Percentiles rank a stretch among this genome's conserved stretches.
Evolutionary conservation across 1,139 yeast genomes (phyloP).

Genomic region (Protomyces gravidus): DNA sequence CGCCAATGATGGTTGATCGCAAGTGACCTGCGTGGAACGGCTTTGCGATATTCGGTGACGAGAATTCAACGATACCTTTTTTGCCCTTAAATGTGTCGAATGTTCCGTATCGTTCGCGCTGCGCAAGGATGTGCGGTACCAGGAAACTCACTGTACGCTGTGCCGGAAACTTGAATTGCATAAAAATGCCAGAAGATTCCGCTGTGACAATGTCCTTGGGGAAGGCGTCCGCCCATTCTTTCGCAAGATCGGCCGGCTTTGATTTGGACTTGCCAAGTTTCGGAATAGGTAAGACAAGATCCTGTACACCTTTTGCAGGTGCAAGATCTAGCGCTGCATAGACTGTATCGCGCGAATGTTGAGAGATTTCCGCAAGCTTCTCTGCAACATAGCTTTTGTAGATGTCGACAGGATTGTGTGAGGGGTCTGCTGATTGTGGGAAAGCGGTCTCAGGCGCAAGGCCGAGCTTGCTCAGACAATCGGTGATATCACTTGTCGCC

Average conservation of each 20-base stretch:
- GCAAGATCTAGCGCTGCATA: constrained; percentile 89
- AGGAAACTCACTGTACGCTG: constrained; percentile 62
- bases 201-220: constrained; percentile 48
- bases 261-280: constrained; percentile 84
- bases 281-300: constrained; percentile 85
- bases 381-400: constrained; percentile 84
- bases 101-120: constrained; percentile 63
- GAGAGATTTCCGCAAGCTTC: constrained; percentile 68
- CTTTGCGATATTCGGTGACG: constrained; percentile 97
- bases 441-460: constrained; percentile 12
- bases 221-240: constrained; percentile 62
- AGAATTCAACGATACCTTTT: constrained; percentile 76
- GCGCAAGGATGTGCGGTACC: constrained; percentile 63
- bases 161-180: constrained; percentile 80
- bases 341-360: constrained; percentile 64
- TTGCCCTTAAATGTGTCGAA: constrained; percentile 71
- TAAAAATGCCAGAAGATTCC: constrained; percentile 63
- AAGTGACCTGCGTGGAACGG: constrained; percentile 99
- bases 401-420: constrained; percentile 68
- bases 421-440: constrained; percentile 59
- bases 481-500: background rate
- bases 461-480: constrained; percentile 10
- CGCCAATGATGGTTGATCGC: constrained; percentile 96
- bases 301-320: constrained; percentile 65
- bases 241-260: constrained; percentile 78